Percentiles rank a stretch among this genome's conserved stretches.
Evolutionary conservation across 805 yeast genomes (phyloP).

Genomic region (Kodamaea neixiangensis): DNA sequence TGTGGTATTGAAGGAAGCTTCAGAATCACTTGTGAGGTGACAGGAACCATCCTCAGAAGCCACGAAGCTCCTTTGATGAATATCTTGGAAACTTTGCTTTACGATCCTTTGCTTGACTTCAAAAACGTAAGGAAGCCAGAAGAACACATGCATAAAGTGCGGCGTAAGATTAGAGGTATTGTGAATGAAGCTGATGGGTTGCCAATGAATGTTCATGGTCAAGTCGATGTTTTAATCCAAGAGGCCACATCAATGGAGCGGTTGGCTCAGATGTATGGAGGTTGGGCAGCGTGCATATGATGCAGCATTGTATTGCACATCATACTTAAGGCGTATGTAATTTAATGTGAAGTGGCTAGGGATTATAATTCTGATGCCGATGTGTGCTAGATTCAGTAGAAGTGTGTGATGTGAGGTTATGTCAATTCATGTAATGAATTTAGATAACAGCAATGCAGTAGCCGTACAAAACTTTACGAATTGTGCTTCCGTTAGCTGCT

Average conservation of each 20-base stretch:
- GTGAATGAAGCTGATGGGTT: conserved; percentile 76
- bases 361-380: too few relatives aligned
- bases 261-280: conserved; percentile 84
- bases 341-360: not conserved
- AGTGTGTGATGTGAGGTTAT: too few relatives aligned
- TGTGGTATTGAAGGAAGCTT: conserved; percentile 89
- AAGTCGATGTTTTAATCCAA: conserved; percentile 84
- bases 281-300: conserved; percentile 65
- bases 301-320: not conserved
- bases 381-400: too few relatives aligned
- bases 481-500: too few relatives aligned
- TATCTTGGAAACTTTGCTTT: conserved; percentile 85
- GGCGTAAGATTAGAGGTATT: conserved; percentile 83
- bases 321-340: too few relatives aligned
- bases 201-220: conserved; percentile 88
- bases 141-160: conserved; percentile 66
- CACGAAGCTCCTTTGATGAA: conserved; percentile 87
- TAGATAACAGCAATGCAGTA: too few relatives aligned
- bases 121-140: conserved; percentile 54
- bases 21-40: conserved; percentile 81
- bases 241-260: conserved; percentile 74
- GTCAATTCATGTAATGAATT: too few relatives aligned
- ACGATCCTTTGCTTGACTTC: conserved; percentile 91
- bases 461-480: too few relatives aligned
- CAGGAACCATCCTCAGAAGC: conserved; percentile 66